phyloP scores from a whole-genome alignment of 169 alveolate species.

The Eimeria brunetti region DNA sequence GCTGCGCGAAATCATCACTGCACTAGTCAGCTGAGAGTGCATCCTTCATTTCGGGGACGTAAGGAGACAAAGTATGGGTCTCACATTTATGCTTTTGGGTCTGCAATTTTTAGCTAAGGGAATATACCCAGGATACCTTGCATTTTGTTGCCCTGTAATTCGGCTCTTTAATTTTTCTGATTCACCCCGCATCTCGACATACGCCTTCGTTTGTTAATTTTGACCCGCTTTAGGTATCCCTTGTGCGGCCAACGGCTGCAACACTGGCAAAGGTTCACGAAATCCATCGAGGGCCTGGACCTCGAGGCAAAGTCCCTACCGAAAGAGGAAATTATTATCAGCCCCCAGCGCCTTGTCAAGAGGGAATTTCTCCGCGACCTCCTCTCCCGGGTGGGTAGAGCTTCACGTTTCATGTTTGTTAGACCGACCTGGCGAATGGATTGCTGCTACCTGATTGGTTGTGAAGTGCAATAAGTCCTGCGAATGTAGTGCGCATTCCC shows the following conservation, averaged over 20 bases:
- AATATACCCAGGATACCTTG: background rate
- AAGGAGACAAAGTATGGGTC: background rate
- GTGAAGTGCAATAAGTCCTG: background rate
- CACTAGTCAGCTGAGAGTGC: background rate
- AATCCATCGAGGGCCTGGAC: conserved; percentile 87
- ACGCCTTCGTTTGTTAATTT: conserved; percentile 30
- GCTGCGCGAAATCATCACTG: background rate
- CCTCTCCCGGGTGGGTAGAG: conserved; percentile 31
- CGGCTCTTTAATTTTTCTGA: background rate
- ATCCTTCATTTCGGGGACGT: background rate
- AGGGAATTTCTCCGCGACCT: conserved; percentile 39
- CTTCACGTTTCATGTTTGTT: too few species aligned
- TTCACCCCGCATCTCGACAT: background rate
- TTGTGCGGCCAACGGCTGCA: conserved; percentile 83
- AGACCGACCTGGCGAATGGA: background rate
- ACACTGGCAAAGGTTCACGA: conserved; percentile 81
- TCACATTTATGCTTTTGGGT: background rate
- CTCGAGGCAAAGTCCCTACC: conserved; percentile 87
- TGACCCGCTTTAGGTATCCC: conserved; percentile 81
- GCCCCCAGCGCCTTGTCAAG: conserved; percentile 58
- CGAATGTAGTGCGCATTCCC: background rate
- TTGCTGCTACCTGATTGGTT: background rate
- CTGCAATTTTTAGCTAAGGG: background rate
- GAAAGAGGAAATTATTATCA: background rate
- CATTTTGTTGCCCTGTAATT: background rate